Percentiles rank a stretch among this genome's conserved stretches.
These are phyloP conservation scores for Globisporangium parvum DNA, from an alignment of 352 stramenopile species.

Conservation along the genomic window DNA sequence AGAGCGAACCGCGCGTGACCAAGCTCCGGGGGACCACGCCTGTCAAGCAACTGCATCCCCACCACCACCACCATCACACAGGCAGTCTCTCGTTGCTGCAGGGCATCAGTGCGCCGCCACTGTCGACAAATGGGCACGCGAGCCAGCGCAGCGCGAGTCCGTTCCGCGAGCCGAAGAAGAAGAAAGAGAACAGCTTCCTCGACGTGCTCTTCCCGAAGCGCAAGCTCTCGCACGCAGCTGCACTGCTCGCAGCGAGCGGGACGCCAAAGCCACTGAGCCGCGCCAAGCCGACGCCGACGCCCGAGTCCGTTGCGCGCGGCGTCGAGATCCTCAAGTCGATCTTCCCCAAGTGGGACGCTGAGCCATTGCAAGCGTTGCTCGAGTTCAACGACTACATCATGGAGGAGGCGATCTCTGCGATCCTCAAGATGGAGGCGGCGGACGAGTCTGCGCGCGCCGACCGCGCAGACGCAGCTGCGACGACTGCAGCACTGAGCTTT, in stretches of 20 bases:
- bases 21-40: slow-evolving; percentile 4
- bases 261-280: slow-evolving; percentile 5
- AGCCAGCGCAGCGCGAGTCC: slow-evolving; percentile 7
- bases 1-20: slow-evolving; percentile 6
- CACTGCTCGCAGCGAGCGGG: background rate
- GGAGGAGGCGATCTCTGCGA: slow-evolving; percentile 74
- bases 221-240: slow-evolving; percentile 2
- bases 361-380: slow-evolving; percentile 61
- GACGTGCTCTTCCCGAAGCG: slow-evolving; percentile 17
- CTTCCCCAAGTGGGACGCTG: slow-evolving; percentile 74
- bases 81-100: background rate
- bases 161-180: slow-evolving; percentile 8
- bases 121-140: background rate
- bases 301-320: slow-evolving; percentile 43
- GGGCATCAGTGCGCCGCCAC: background rate
- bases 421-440: slow-evolving; percentile 70
- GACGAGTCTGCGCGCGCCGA: slow-evolving; percentile 21
- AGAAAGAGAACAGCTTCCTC: slow-evolving; percentile 14
- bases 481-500: slow-evolving; percentile 14
- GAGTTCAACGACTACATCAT: slow-evolving; percentile 74
- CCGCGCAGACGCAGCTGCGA: slow-evolving; percentile 1
- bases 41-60: background rate
- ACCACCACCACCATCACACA: background rate
- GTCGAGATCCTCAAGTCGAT: slow-evolving; percentile 76
- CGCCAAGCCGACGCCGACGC: slow-evolving; percentile 20